Conservation (phyloP, 129 eudicot genomes). For the Helianthus annuus region DNA sequence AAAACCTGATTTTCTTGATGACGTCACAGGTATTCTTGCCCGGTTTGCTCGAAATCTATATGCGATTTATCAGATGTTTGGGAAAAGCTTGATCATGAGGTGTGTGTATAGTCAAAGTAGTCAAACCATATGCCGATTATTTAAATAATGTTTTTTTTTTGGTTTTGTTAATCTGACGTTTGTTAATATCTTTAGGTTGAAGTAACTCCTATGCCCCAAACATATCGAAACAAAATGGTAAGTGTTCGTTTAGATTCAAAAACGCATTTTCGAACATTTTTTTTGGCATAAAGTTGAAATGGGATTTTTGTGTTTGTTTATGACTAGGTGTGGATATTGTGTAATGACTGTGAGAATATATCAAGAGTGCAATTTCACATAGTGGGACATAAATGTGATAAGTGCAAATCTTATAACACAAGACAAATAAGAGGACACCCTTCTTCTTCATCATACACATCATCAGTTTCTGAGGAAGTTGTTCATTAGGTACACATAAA, state of each 20-base stretch:
- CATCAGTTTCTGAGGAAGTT: conserved; percentile 31
- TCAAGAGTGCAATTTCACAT: conserved; percentile 69
- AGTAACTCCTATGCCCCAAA: conserved; percentile 55
- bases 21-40: conserved; percentile 61
- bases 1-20: conserved; percentile 15
- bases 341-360: conserved; percentile 64
- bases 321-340: conserved; percentile 65
- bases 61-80: conserved; percentile 65
- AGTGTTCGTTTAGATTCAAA: conserved; percentile 6
- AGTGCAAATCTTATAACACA: conserved; percentile 65
- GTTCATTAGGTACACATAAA: conserved; percentile 18
- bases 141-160: neutral
- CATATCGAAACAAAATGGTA: conserved; percentile 56
- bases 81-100: conserved; percentile 65
- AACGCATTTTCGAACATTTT: neutral
- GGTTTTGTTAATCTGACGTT: conserved; percentile 2
- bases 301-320: conserved; percentile 12
- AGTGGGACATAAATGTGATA: conserved; percentile 58
- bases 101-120: conserved; percentile 21
- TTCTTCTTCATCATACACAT: conserved; percentile 35
- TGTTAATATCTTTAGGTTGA: conserved; percentile 45
- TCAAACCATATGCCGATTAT: neutral
- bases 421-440: conserved; percentile 48
- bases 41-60: conserved; percentile 74
- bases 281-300: conserved; percentile 1